Evolutionary conservation across 345 rosid species (phyloP).

Genomic region (Eucalyptus fibrosa): DNA sequence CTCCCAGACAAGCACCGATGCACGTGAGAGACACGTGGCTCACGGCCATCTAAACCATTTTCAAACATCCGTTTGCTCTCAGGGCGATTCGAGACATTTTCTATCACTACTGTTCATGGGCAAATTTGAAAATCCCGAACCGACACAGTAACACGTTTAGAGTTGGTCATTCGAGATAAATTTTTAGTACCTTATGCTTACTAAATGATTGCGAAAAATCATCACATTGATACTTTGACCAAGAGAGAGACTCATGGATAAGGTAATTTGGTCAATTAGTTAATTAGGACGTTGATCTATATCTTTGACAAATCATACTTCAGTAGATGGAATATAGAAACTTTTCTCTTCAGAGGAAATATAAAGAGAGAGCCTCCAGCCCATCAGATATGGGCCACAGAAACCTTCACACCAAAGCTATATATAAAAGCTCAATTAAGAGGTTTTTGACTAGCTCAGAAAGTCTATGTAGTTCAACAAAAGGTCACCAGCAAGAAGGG

Average conservation of each 20-base stretch:
- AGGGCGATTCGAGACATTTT: not conserved
- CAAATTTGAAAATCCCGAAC: not conserved
- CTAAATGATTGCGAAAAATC: not conserved
- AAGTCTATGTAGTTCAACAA: constrained; percentile 9
- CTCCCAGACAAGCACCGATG: not conserved
- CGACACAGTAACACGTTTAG: not conserved
- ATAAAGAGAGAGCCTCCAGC: not conserved
- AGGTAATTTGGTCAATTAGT: not conserved
- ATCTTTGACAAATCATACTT: not conserved
- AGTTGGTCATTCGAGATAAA: not conserved
- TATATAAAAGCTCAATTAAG: not conserved
- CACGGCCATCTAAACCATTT: not conserved
- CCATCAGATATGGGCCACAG: not conserved
- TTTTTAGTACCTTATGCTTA: not conserved
- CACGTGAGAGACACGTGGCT: not conserved
- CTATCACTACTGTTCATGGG: not conserved
- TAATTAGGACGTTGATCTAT: not conserved
- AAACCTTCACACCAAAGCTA: not conserved
- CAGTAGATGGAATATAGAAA: not conserved
- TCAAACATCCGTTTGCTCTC: not conserved
- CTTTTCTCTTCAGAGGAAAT: not conserved
- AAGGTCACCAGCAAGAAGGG: constrained; percentile 11
- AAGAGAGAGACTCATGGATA: not conserved
- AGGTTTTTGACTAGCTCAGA: not conserved
- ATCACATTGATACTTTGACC: not conserved